Evolutionary conservation across 192 early-diverging fungal genomes (phyloP).

Genomic region (Nowakowskiella sp.): DNA sequence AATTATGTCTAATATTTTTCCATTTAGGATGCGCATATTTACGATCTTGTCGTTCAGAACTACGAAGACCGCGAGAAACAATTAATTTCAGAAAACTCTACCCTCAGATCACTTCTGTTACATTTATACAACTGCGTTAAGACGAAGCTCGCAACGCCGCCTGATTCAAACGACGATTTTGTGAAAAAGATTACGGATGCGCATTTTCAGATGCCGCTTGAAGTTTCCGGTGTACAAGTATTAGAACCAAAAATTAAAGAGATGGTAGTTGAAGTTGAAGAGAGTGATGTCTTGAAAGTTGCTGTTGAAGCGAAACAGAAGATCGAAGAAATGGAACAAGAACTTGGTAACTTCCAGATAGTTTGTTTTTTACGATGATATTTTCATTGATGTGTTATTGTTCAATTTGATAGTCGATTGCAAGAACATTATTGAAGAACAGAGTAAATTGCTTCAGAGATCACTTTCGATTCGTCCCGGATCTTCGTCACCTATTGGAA

Average conservation of each 20-base stretch:
- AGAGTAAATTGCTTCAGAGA: slow-evolving; percentile 30
- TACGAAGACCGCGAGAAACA: slow-evolving; percentile 40
- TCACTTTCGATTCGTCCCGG: slow-evolving; percentile 12
- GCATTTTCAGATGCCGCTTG: too few species aligned
- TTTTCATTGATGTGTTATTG: too few species aligned
- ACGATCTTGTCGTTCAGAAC: slow-evolving; percentile 21
- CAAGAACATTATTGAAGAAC: slow-evolving; percentile 36
- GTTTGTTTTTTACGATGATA: too few species aligned
- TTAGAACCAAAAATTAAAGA: too few species aligned
- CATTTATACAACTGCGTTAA: slow-evolving; percentile 12
- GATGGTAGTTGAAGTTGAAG: too few species aligned
- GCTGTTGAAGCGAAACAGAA: too few species aligned
- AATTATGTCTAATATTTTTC: not conserved
- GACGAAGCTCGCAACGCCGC: not conserved
- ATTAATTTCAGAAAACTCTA: slow-evolving; percentile 29
- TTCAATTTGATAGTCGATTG: slow-evolving; percentile 28
- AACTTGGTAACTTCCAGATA: slow-evolving; percentile 7
- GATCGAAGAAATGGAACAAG: slow-evolving; percentile 20
- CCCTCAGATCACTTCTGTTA: slow-evolving; percentile 24
- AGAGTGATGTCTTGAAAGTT: too few species aligned
- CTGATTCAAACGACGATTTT: too few species aligned
- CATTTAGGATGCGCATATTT: slow-evolving; percentile 18
- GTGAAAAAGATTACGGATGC: too few species aligned
- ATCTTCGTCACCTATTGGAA: not conserved
- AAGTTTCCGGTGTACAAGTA: too few species aligned